A percentile compares a stretch with the other conserved stretches of the same genome.
phyloP scores from a whole-genome alignment of 1,139 yeast species.

The Yamadazyma membranifaciens region DNA sequence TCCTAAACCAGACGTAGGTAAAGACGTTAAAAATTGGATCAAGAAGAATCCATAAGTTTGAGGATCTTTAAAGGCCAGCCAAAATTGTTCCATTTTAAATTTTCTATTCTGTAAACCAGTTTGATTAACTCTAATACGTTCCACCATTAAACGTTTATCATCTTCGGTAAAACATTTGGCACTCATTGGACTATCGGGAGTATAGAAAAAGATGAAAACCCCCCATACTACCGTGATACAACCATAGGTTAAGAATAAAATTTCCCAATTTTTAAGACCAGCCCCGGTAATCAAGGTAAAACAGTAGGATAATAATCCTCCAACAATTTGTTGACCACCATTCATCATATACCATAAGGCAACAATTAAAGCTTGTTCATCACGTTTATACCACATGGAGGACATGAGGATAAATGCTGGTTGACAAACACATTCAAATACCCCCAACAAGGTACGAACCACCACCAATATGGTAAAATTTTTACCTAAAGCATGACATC shows the following conservation, averaged over 20 bases:
- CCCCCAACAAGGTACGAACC: constrained; percentile 40
- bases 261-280: constrained; percentile 34
- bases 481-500: constrained; percentile 35
- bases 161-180: constrained; percentile 29
- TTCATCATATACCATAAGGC: constrained; percentile 41
- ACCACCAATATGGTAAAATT: constrained; percentile 41
- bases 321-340: constrained; percentile 40
- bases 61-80: constrained; percentile 29
- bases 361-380: constrained; percentile 36
- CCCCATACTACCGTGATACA: constrained; percentile 35
- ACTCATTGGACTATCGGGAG: constrained; percentile 33
- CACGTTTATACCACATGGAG: constrained; percentile 41
- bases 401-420: constrained; percentile 43
- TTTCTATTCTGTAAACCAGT: constrained; percentile 30
- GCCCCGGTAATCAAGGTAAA: constrained; percentile 35
- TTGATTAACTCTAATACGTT: constrained; percentile 32
- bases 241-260: constrained; percentile 37
- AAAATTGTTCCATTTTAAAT: constrained; percentile 27
- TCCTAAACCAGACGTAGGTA: constrained; percentile 41
- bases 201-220: constrained; percentile 21
- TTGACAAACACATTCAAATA: constrained; percentile 43
- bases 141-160: constrained; percentile 30
- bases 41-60: constrained; percentile 39
- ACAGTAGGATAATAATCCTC: constrained; percentile 41
- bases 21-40: constrained; percentile 33